phyloP scores from a whole-genome alignment of 495 filamentous ascomycete genomes.

The Penicillium mononematosum region DNA sequence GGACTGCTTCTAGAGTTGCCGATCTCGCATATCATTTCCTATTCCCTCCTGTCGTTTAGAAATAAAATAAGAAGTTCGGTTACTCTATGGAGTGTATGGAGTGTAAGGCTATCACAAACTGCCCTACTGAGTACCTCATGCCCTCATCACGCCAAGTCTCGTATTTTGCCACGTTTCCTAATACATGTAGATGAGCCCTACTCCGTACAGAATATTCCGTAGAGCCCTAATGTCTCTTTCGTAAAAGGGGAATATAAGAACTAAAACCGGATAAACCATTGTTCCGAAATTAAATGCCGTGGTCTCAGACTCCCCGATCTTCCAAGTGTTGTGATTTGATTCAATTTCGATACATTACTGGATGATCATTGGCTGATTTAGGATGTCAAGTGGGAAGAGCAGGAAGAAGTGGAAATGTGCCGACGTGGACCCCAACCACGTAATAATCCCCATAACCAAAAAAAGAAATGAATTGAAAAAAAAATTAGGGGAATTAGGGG shows the following conservation, averaged over 20 bases:
- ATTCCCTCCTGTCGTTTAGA: no score
- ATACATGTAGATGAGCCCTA: not conserved
- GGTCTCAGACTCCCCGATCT: not conserved
- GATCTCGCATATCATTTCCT: no score
- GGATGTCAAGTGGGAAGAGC: not conserved
- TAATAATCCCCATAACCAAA: not conserved
- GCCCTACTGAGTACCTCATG: no score
- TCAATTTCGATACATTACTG: not conserved
- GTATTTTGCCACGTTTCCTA: no score
- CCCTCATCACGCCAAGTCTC: no score
- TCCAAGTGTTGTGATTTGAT: not conserved
- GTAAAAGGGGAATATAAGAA: no score
- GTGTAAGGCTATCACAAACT: no score
- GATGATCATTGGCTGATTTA: not conserved
- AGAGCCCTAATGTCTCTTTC: not conserved
- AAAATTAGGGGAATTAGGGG: no score
- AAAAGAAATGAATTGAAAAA: not conserved
- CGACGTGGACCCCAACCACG: not conserved
- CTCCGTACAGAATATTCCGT: not conserved
- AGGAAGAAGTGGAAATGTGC: not conserved
- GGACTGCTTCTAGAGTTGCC: no score
- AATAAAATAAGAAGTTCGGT: no score
- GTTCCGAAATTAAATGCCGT: not conserved
- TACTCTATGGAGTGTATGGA: no score
- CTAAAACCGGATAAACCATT: not conserved